Conservation (phyloP, 495 filamentous ascomycete genomes). For the Penicillium parvum region DNA sequence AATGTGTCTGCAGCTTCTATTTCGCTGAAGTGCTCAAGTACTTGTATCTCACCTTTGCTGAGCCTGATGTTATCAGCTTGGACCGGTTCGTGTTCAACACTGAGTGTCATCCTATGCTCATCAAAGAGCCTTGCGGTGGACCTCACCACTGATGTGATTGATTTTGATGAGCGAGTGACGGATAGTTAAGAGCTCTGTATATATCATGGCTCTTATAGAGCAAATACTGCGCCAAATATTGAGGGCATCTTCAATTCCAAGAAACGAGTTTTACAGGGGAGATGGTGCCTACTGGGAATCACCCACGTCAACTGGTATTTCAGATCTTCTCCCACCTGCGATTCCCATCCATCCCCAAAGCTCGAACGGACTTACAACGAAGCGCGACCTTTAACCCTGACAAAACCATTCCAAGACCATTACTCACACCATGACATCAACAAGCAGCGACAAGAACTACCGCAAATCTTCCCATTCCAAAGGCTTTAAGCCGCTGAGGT, state of each 20-base stretch:
- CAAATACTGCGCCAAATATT: too few relatives aligned
- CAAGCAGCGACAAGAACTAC: neutral
- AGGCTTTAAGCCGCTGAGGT: slow-evolving; percentile 1
- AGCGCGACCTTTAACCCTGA: neutral
- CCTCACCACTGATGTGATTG: too few relatives aligned
- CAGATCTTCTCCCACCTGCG: neutral
- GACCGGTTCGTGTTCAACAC: slow-evolving; percentile 56
- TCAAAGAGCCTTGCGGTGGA: slow-evolving; percentile 11
- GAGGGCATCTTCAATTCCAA: too few relatives aligned
- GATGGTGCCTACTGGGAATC: too few relatives aligned
- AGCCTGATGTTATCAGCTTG: slow-evolving; percentile 45
- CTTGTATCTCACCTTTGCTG: slow-evolving; percentile 48
- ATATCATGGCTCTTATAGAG: too few relatives aligned
- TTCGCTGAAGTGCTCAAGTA: slow-evolving; percentile 51
- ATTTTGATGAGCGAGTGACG: too few relatives aligned
- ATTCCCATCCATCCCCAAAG: neutral
- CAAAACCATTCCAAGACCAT: neutral
- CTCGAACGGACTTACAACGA: neutral
- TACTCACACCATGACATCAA: slow-evolving; percentile 7
- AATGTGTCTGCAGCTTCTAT: slow-evolving; percentile 38
- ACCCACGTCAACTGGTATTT: too few relatives aligned
- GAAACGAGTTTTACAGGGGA: too few relatives aligned
- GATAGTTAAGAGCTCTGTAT: too few relatives aligned
- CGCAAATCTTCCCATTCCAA: neutral
- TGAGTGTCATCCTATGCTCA: slow-evolving; percentile 24